Base-by-base conservation (phyloP, 176 grass and related monocot genomes). In the Carex parvula region DNA sequence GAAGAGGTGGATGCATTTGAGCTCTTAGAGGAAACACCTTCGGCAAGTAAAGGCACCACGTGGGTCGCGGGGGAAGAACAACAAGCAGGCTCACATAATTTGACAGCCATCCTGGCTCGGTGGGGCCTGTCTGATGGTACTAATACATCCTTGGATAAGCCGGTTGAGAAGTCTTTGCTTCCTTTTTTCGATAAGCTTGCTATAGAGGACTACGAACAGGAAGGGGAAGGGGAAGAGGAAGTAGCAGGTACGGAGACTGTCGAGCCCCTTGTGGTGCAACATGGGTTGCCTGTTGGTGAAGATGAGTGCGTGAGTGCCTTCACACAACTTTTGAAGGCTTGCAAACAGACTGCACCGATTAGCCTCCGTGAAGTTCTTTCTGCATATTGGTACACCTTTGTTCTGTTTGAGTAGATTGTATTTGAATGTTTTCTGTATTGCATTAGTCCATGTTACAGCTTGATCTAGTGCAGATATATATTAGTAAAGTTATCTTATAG, bases 1-100 rank as follows among this genome's bases (percentile, higher is more conserved):
- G 82, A 91, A 87, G 90, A 94, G 87, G 63, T 98, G 2, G 95
- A 98, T 84, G 88, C 92, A 66, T 94, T 83, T 83, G 91, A 94
- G 53, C 86, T 98, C 46, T 70, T 94, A 53, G 95, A 93, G 85
- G 95, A 98, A 70, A 94, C 90, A 20, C 95, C 95, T 80, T 94
- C 95, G 0, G 91, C 95, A 52, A 91, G 88, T 66, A 90, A 88
- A 71, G 89, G 90, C 65, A 67, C 72, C 67, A 91, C 92, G 0
- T 98, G 95, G 95, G 52, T n/a, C 18, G 68, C 48, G 74, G 88
- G 86, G 50, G 76, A 82, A 88, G 79, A 91, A 74, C 54, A 87
- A 58, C 85, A 86, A 81, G 32, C n/a, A 22, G 59, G 64, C 50
- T 22, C 81, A 70, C 86, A 82, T 93, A 87, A 98, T 85, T 86